Evolutionary conservation across 2,329 filamentous ascomycete genomes (phyloP).

Genomic region (Paradendryphiella salina): DNA sequence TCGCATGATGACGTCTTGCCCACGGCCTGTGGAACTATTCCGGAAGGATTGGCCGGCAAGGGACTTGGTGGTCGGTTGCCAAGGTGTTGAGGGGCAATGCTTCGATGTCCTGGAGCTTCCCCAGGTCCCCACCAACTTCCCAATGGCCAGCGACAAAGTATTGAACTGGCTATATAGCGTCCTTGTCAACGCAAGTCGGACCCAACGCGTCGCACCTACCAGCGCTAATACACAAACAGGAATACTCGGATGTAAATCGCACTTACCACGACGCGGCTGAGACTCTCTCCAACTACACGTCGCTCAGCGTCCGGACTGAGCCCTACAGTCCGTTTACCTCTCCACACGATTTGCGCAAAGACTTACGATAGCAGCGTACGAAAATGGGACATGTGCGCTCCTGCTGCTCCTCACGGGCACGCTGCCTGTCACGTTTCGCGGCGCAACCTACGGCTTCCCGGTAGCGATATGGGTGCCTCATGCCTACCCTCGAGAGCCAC

Average conservation of each 20-base stretch:
- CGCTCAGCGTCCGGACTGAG: conserved; percentile 83
- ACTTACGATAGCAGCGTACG: conserved; percentile 67
- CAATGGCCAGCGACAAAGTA: conserved; percentile 80
- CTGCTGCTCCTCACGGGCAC: conserved; percentile 86
- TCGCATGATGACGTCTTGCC: neutral
- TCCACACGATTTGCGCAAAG: neutral
- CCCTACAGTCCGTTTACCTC: conserved; percentile 75
- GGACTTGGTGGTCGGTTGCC: conserved; percentile 14
- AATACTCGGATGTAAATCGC: conserved; percentile 90
- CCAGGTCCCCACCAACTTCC: conserved; percentile 4
- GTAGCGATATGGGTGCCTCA: conserved; percentile 92
- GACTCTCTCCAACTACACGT: conserved; percentile 75
- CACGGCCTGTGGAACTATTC: too few species aligned
- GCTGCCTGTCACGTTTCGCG: conserved; percentile 87
- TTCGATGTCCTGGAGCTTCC: conserved; percentile 4
- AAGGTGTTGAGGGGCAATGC: conserved; percentile 22
- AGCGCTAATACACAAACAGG: conserved; percentile 55
- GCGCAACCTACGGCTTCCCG: conserved; percentile 86
- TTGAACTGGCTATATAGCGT: conserved; percentile 96
- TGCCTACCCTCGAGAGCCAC: conserved; percentile 81
- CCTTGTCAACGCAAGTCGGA: conserved; percentile 57
- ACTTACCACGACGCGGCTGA: conserved; percentile 91
- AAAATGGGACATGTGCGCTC: conserved; percentile 82
- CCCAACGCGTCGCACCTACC: neutral
- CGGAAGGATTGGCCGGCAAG: neutral